Evolutionary conservation across 257 asterid species (phyloP), one percentile per base, ranked within the genome.

Genomic region (Nicotiana sylvestris): DNA sequence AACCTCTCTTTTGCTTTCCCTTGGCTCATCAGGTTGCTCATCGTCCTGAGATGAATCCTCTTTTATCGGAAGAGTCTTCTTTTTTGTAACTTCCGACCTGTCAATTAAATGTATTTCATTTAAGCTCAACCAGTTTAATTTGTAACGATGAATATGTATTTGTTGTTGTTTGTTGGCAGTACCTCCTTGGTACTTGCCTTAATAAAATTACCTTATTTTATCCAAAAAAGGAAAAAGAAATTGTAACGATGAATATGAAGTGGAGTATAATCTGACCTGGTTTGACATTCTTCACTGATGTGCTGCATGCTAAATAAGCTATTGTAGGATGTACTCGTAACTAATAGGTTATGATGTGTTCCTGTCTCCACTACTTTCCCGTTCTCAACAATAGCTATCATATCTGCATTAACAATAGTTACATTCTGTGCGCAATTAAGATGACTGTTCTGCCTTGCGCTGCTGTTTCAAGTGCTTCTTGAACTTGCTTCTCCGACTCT

Each of bases 401-500:
- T 88, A 66, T 91, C 96, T 80, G 97, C 95, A 83, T 94, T 94
- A 9, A 91, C 89, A 82, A 94, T 86, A 81, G 98, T 94, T 83
- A 94, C 87, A 91, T 81, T 81, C 97, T 87, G 89, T 94, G 98
- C 27, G 98, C 98, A 13, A 91, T 92, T 81, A 94, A 81, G 85
- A 94, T 91, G 88, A 90, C 96, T 65, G 98, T 92, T 82, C 96
- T 89, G 84, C 95, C 96, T 76, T 85, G 87, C 91, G 89, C 92
- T 82, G 98, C 97, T 8, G 84, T 89, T 84, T 94, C 96, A 25
- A 94, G 91, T 64, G 98, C 98, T 84, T 87, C 92, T 88, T 94
- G 97, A 84, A 94, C 98, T 58, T 91, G 86, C 89, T 90, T 89
- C 87, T 94, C 98, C 0, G 97, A 92, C 86, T 94, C 97, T 82